A percentile compares a stretch with the other conserved stretches of the same genome.
Evolutionary conservation across 2,329 filamentous ascomycete species (phyloP).

Genomic region (Nannizziopsis barbatae): DNA sequence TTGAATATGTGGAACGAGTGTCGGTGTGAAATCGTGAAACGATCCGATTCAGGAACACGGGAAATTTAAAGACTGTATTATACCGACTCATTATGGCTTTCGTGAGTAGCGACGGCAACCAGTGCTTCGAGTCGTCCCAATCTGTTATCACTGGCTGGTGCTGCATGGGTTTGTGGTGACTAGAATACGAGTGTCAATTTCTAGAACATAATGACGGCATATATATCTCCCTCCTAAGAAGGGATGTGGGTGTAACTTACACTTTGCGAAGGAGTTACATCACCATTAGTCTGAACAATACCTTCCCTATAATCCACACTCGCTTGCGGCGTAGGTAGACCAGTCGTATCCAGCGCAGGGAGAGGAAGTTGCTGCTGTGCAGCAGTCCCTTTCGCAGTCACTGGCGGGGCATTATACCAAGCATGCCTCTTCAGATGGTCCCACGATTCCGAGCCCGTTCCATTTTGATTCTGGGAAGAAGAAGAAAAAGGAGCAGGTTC

Average conservation of each 20-base stretch:
- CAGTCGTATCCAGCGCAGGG: slow-evolving; percentile 40
- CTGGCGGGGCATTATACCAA: slow-evolving; percentile 27
- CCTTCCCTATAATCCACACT: slow-evolving; percentile 24
- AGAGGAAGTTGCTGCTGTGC: slow-evolving; percentile 26
- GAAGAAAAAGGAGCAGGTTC: slow-evolving; percentile 16
- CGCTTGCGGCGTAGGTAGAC: not conserved
- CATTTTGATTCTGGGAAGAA: not conserved
- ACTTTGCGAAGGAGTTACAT: slow-evolving; percentile 34
- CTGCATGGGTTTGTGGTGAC: slow-evolving; percentile 3
- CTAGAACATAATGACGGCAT: slow-evolving; percentile 20
- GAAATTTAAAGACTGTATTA: not conserved
- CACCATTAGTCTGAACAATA: too few species aligned
- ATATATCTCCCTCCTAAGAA: too few species aligned
- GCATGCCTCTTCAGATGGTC: slow-evolving; percentile 24
- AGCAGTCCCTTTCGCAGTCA: too few species aligned
- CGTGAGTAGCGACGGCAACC: slow-evolving; percentile 41
- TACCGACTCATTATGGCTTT: slow-evolving; percentile 6
- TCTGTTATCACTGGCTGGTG: slow-evolving; percentile 17
- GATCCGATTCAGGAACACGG: not conserved
- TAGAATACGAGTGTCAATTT: slow-evolving; percentile 23
- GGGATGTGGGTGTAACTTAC: too few species aligned
- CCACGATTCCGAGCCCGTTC: not conserved
- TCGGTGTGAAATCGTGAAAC: too few species aligned
- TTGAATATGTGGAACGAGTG: not conserved
- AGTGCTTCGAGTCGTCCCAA: slow-evolving; percentile 42